Conservation (phyloP, 768 basidiomycete genomes). For the Phaffia tasmanica region DNA sequence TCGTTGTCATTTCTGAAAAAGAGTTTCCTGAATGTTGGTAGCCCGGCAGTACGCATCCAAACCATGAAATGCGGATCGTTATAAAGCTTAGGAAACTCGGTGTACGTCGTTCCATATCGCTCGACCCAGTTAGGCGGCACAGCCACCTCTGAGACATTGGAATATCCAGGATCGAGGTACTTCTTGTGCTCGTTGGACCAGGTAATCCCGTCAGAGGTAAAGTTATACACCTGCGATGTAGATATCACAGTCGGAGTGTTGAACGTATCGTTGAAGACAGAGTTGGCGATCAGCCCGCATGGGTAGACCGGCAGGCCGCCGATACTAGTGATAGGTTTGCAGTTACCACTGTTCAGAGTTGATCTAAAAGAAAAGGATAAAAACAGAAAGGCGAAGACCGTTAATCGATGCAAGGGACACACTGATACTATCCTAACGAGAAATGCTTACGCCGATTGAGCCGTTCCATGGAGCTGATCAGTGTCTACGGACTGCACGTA, state of each 20-base stretch:
- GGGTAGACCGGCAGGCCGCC: slow-evolving; percentile 63
- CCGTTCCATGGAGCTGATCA: slow-evolving; percentile 70
- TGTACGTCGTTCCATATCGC: slow-evolving; percentile 66
- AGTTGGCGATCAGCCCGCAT: slow-evolving; percentile 95
- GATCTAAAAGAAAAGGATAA: neutral
- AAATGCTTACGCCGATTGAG: slow-evolving; percentile 40
- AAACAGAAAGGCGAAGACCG: too few species aligned
- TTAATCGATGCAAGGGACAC: slow-evolving; percentile 10
- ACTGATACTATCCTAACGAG: slow-evolving; percentile 39
- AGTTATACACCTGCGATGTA: slow-evolving; percentile 50
- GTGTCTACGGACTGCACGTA: slow-evolving; percentile 86
- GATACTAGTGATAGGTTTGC: slow-evolving; percentile 67
- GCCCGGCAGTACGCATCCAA: slow-evolving; percentile 97
- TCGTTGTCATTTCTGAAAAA: slow-evolving; percentile 81
- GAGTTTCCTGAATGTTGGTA: slow-evolving; percentile 93
- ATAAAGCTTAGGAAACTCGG: slow-evolving; percentile 55
- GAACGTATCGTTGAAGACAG: slow-evolving; percentile 62
- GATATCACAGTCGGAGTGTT: neutral
- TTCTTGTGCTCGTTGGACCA: slow-evolving; percentile 93
- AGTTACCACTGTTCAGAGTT: slow-evolving; percentile 50
- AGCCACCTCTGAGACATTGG: slow-evolving; percentile 52
- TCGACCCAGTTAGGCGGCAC: slow-evolving; percentile 88
- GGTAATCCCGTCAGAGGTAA: slow-evolving; percentile 72
- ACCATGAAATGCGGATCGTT: slow-evolving; percentile 90
- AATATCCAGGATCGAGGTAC: slow-evolving; percentile 57